Evolutionary conservation across 2,329 filamentous ascomycete species (phyloP).

Genomic region (Cadophora gregata): DNA sequence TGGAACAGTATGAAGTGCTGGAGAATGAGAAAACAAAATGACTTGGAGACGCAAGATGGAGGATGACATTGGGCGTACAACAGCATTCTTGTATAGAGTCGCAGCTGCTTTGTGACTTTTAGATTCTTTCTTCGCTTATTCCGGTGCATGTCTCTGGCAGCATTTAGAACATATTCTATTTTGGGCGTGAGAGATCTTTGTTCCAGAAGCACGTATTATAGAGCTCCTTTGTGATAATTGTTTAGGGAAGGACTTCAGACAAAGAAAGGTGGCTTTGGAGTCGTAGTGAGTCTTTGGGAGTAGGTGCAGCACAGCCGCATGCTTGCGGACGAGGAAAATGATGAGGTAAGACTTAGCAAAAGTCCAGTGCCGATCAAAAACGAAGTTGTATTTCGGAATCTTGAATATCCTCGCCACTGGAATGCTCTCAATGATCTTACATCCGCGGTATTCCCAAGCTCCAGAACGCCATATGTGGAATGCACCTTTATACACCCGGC

Average conservation of each 20-base stretch:
- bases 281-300: neutral
- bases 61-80: slow-evolving; percentile 1
- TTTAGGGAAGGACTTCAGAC: neutral
- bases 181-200: slow-evolving; percentile 14
- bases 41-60: slow-evolving; percentile 23
- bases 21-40: slow-evolving; percentile 14
- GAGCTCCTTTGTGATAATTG: neutral
- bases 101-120: slow-evolving; percentile 17
- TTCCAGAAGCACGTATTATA: slow-evolving; percentile 2
- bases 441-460: slow-evolving; percentile 19
- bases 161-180: slow-evolving; percentile 7
- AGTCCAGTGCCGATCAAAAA: neutral
- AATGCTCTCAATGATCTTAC: slow-evolving; percentile 19
- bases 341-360: neutral
- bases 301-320: neutral
- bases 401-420: neutral
- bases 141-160: neutral
- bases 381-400: neutral
- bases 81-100: slow-evolving; percentile 25
- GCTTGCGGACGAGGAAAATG: neutral
- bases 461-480: slow-evolving; percentile 22
- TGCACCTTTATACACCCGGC: slow-evolving; percentile 22
- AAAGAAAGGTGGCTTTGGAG: slow-evolving; percentile 11
- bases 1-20: slow-evolving; percentile 20
- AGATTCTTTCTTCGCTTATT: slow-evolving; percentile 15